Base-by-base conservation (phyloP, 176 grass and related monocot genomes). In the Metroxylon sagu region DNA sequence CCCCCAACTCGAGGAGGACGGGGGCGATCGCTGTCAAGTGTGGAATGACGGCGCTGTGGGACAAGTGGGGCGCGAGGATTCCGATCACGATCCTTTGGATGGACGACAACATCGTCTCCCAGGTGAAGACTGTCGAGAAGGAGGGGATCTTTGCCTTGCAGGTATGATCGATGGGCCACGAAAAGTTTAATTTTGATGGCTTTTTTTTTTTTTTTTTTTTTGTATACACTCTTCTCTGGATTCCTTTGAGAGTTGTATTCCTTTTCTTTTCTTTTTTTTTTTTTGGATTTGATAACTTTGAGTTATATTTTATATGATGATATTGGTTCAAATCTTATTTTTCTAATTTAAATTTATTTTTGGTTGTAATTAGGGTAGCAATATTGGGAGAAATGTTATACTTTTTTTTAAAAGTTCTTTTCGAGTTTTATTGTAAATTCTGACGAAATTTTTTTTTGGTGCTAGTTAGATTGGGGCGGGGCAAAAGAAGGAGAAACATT, bases 401-500 rank as follows among this genome's bases (percentile, higher is more conserved):
- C 29, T 29, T 29, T 29, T 29, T 29, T 29, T 29, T 29, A 31
- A 35, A 6, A 8, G 6, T 35, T 29, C 15, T 59, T 4, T 64
- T 85, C 73, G 5, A 53, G 19, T 67, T 63, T 84, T 16, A 50
- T 81, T 54, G 56, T 39, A 48, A 67, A 67, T 26, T 4, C 19
- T 53, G 53, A 48, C 50, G 15, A 19, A 48, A 48, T 58, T 62
- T 66, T 82, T 76, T 50, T 64, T 56, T 74, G 57, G 26, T 70
- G 69, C 60, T 73, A 65, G 67, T 59, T 76, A 98, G 93, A 71
- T 98, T 2, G 93, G 93, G 25, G 93, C 93, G 53, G 93, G 93
- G 3, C 93, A 98, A 70, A 98, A 98, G 84, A 98, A 98, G 74
- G 93, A 98, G 75, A 98, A 98, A n/a, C 93, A 98, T 80, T 81